Evolutionary conservation across 192 early-diverging fungal genomes (phyloP), one percentile per base, ranked within the genome.

Genomic region (Pecoramyces ruminantium): DNA sequence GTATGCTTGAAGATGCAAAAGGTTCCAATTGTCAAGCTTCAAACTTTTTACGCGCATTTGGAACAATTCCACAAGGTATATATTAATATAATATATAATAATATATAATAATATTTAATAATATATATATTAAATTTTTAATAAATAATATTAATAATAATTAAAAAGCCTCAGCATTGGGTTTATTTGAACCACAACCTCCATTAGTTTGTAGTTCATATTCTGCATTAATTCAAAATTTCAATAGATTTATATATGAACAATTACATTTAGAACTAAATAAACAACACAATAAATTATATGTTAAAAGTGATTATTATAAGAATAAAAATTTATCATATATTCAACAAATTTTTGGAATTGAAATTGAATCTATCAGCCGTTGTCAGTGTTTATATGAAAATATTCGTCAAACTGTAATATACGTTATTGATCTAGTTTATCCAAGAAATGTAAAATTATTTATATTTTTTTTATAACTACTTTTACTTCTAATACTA

Each of bases 21-120:
- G 96, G 97, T 25, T 89, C 92, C 58, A 97, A 97, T 83, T 99
- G 97, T 85, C 96, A 98, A 79, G 97, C 97, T 9, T 87, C 93
- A 16, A 97, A 96, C 83, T 96, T 99, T 81, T 87, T 99, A 80
- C 86, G 92, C 0, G 95, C 92, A 1, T 92, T 99, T 82, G 88
- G 89, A 77, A 93, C 91, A 17, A 92, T 96, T 28, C 92, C 93
- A 1, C 94, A 96, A 88, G 94, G 93, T 93, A 81, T 29, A 51
- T 79, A 28, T 81, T 1, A 12, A 78, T 81, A 79, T 34, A 29
- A n/a, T n/a, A n/a, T n/a, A n/a, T n/a, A n/a, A n/a, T n/a, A n/a
- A n/a, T n/a, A n/a, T n/a, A n/a, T n/a, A n/a, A n/a, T n/a, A n/a
- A n/a, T n/a, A n/a, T n/a, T n/a, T n/a, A n/a, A n/a, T n/a, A n/a